phyloP scores from a whole-genome alignment of 208 protist species.

The Leishmania lainsoni region DNA sequence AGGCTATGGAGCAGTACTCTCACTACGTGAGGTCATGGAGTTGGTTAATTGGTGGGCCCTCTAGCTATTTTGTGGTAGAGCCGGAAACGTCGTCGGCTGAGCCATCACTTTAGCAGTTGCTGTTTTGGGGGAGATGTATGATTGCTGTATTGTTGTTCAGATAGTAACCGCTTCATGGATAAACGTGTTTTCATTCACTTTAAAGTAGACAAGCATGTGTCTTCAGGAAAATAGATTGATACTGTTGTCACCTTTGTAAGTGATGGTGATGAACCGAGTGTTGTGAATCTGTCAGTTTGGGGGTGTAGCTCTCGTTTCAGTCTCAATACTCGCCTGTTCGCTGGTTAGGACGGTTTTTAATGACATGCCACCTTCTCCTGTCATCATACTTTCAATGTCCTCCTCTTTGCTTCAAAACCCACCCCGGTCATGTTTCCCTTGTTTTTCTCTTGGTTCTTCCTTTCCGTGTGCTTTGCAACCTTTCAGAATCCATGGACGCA shows the following conservation, averaged over 20 bases:
- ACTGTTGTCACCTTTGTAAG: background rate
- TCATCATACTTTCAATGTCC: background rate
- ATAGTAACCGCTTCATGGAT: background rate
- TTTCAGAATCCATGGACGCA: conserved; percentile 11
- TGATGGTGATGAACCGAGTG: background rate
- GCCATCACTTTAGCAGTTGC: background rate
- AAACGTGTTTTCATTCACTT: background rate
- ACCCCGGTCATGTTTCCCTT: background rate
- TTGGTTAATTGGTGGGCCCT: conserved; percentile 24
- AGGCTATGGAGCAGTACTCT: conserved; percentile 26
- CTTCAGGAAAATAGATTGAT: background rate
- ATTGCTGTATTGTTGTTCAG: no score
- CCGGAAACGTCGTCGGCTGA: background rate
- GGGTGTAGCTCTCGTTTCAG: background rate
- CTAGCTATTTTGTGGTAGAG: conserved; percentile 28
- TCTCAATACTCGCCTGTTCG: no score
- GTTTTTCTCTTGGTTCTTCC: background rate
- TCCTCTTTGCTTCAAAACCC: background rate
- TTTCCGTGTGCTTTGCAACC: background rate
- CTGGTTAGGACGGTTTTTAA: no score
- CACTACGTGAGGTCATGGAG: conserved; percentile 9
- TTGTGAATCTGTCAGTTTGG: background rate
- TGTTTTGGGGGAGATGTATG: background rate
- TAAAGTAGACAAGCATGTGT: background rate
- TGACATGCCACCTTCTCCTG: background rate